Base-by-base conservation (phyloP, 2,329 filamentous ascomycete genomes). In the Tolypocladium paradoxum region DNA sequence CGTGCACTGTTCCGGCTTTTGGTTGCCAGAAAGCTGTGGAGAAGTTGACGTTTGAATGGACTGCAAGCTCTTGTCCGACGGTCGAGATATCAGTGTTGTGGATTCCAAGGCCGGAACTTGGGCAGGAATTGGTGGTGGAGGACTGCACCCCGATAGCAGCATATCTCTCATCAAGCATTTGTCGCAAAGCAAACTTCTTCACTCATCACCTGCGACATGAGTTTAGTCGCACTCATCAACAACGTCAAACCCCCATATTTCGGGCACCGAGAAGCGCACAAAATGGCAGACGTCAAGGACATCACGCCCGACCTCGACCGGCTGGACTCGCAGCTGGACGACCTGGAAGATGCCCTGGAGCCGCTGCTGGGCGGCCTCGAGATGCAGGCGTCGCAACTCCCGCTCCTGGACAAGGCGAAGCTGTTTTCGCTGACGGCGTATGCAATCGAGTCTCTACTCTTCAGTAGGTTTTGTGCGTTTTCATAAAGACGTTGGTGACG, bases 391-490 rank as follows among this genome's bases (percentile, higher is more conserved):
- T 84, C 83, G 53, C 90, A 90, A 65, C 77, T 97, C 31, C 91
- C 92, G 2, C 77, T 97, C n/a, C 78, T 99, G 56, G 92, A 97
- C 74, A 91, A 90, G 73, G 90, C 93, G 8, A 96, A 97, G 72
- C 83, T 96, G 55, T 90, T 95, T 66, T 85, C 93, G n/a, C 76
- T 95, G 22, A 78, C 85, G 50, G 87, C 90, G 20, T 99, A 97
- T 68, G 81, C 91, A 0, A 85, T 99, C 57, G 92, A 97, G 65
- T 95, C 91, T 0, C 74, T 96, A 11, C 73, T 99, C 8, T 97
- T 95, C 70, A 87, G 88, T 90, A 71, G 57, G 81, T 65, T 22
- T 11, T 20, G 20, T 14, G 43, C n/a, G 24, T 11, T 2, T 11
- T 31, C 9, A 7, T 29, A 4, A 27, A 1, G 38, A 16, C 3